phyloP scores from a whole-genome alignment of 805 yeast genomes.

The Limtongozyma cylindracea region DNA sequence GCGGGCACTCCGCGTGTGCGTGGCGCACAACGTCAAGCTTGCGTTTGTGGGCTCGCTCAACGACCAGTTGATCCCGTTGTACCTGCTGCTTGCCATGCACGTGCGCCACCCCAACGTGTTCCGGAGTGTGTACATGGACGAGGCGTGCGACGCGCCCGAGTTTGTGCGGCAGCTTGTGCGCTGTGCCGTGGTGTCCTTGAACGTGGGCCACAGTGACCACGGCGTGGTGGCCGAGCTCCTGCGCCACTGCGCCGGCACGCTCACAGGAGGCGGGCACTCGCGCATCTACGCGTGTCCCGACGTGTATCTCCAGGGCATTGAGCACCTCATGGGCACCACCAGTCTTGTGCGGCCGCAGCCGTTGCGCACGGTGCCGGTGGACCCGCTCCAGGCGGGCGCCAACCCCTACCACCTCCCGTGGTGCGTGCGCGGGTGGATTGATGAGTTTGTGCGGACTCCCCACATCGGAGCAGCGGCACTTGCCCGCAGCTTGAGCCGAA shows the following conservation, averaged over 20 bases:
- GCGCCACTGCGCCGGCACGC: constrained; percentile 40
- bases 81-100: constrained; percentile 67
- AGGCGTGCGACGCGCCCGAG: constrained; percentile 49
- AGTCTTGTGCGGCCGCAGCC: constrained; percentile 15
- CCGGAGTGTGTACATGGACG: constrained; percentile 76
- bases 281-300: constrained; percentile 62
- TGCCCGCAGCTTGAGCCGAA: too few species aligned
- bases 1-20: too few species aligned
- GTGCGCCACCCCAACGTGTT: constrained; percentile 74
- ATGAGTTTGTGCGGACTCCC: too few species aligned
- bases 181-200: constrained; percentile 47
- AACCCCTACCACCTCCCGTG: constrained; percentile 84
- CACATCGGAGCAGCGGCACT: too few species aligned
- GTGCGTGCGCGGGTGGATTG: constrained; percentile 60
- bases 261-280: constrained; percentile 93
- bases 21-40: constrained; percentile 56
- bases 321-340: constrained; percentile 52
- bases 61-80: constrained; percentile 85
- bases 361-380: constrained; percentile 20
- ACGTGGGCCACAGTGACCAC: constrained; percentile 63
- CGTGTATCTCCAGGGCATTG: constrained; percentile 62
- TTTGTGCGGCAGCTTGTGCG: constrained; percentile 57
- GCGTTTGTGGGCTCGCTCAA: constrained; percentile 74
- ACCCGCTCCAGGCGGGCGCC: constrained; percentile 36
- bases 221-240: constrained; percentile 73